Evolutionary conservation across 2,329 filamentous ascomycete genomes (phyloP).

Genomic region (Aspergillus uvarum): DNA sequence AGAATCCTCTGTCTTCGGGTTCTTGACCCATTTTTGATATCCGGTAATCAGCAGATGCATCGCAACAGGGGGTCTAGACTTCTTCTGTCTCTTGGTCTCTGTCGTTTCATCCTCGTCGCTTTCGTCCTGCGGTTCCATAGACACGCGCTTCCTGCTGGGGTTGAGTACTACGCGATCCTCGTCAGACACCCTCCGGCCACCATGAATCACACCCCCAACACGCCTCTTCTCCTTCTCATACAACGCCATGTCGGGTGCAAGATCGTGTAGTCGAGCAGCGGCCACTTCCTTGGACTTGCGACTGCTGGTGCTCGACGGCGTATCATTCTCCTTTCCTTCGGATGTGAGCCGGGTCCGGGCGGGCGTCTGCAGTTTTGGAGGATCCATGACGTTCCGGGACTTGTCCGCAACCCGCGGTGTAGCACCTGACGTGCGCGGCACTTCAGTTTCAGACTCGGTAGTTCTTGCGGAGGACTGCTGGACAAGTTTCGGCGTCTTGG

Average conservation of each 20-base stretch:
- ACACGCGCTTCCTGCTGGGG: conserved; percentile 44
- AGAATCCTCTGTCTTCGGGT: conserved; percentile 70
- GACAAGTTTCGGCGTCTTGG: conserved; percentile 19
- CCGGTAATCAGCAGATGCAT: conserved; percentile 81
- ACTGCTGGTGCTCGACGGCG: conserved; percentile 71
- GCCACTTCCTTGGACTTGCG: conserved; percentile 88
- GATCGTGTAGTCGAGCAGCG: conserved; percentile 69
- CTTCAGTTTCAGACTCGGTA: conserved; percentile 19
- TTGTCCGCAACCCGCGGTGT: conserved; percentile 31
- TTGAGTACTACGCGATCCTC: conserved; percentile 37
- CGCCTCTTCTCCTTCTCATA: conserved; percentile 95
- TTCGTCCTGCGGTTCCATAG: conserved; percentile 49
- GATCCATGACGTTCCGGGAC: conserved; percentile 29
- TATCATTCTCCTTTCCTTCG: conserved; percentile 79
- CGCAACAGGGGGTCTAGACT: conserved; percentile 62
- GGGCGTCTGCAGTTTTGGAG: conserved; percentile 52
- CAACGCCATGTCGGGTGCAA: conserved; percentile 80
- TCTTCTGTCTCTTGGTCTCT: conserved; percentile 63
- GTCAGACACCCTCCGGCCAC: conserved; percentile 51
- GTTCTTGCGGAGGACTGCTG: conserved; percentile 24
- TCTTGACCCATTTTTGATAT: conserved; percentile 76
- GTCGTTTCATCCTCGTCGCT: conserved; percentile 55
- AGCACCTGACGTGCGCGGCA: conserved; percentile 19
- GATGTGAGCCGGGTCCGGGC: conserved; percentile 51
- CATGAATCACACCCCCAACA: conserved; percentile 63